Evolutionary conservation across 805 yeast species (phyloP).

Genomic region (Candida namnaoensis): DNA sequence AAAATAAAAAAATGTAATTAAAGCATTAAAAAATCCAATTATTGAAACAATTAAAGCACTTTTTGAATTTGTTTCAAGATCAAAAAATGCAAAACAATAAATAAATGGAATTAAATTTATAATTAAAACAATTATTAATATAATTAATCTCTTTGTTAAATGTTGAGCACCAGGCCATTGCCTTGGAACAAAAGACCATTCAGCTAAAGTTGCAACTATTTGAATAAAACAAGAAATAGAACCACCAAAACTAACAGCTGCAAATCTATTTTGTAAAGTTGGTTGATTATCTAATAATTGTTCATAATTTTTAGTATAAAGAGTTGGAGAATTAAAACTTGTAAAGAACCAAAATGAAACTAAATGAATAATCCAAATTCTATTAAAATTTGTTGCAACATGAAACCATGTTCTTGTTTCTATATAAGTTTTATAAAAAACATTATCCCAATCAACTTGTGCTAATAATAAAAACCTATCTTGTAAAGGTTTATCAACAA

Average conservation of each 20-base stretch:
- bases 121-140: conserved; percentile 32
- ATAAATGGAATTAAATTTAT: conserved; percentile 44
- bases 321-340: conserved; percentile 56
- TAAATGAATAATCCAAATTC: conserved; percentile 74
- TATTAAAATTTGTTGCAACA: conserved; percentile 61
- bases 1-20: conserved; percentile 45
- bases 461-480: conserved; percentile 46
- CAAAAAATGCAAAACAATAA: conserved; percentile 36
- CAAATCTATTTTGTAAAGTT: conserved; percentile 40
- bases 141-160: conserved; percentile 35
- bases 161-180: conserved; percentile 67
- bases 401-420: conserved; percentile 78
- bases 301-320: conserved; percentile 53
- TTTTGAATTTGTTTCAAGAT: conserved; percentile 26
- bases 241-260: conserved; percentile 65
- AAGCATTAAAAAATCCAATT: conserved; percentile 48
- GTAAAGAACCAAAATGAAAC: conserved; percentile 77
- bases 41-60: conserved; percentile 35
- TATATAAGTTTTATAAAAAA: conserved; percentile 64
- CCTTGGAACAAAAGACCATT: conserved; percentile 59
- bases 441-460: conserved; percentile 56
- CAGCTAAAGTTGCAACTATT: conserved; percentile 48
- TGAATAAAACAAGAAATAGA: conserved; percentile 50
- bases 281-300: conserved; percentile 54
- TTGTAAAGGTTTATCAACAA: conserved; percentile 43